A percentile compares a stretch with the other conserved stretches of the same genome.
These are phyloP conservation scores for Linnemannia schmuckeri DNA, from an alignment of 192 early-diverging fungal genomes.

Conservation along the genomic window DNA sequence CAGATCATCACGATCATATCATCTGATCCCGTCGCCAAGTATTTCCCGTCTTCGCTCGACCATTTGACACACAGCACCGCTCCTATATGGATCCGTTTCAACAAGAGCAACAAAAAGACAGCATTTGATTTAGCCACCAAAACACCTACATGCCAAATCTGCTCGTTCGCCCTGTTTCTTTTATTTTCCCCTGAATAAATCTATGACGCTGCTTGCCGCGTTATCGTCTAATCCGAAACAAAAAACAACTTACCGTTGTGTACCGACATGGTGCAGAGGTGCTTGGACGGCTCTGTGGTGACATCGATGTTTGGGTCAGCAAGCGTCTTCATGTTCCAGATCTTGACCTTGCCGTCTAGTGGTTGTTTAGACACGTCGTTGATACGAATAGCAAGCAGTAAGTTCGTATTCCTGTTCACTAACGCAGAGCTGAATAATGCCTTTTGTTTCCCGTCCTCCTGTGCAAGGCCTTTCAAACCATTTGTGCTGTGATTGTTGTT, in stretches of 20 bases:
- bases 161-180: background rate
- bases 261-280: conserved; percentile 83
- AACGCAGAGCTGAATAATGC: background rate
- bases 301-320: conserved; percentile 61
- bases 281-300: conserved; percentile 65
- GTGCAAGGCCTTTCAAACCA: background rate
- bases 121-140: background rate
- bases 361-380: background rate
- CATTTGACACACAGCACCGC: conserved; percentile 91
- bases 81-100: conserved; percentile 58
- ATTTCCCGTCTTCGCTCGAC: conserved; percentile 76
- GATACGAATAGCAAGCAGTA: background rate
- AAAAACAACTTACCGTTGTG: conserved; percentile 77
- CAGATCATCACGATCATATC: conserved; percentile 94
- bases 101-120: background rate
- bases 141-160: background rate
- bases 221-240: background rate
- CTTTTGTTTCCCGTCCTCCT: background rate
- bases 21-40: conserved; percentile 92
- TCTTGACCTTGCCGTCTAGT: conserved; percentile 86
- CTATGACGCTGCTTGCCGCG: background rate
- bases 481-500: background rate
- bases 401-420: background rate
- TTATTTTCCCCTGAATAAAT: background rate
- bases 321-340: conserved; percentile 88